Evolutionary conservation across 495 filamentous ascomycete genomes (phyloP), one percentile per base, ranked within the genome.

Genomic region (Hyaloscypha bicolor): DNA sequence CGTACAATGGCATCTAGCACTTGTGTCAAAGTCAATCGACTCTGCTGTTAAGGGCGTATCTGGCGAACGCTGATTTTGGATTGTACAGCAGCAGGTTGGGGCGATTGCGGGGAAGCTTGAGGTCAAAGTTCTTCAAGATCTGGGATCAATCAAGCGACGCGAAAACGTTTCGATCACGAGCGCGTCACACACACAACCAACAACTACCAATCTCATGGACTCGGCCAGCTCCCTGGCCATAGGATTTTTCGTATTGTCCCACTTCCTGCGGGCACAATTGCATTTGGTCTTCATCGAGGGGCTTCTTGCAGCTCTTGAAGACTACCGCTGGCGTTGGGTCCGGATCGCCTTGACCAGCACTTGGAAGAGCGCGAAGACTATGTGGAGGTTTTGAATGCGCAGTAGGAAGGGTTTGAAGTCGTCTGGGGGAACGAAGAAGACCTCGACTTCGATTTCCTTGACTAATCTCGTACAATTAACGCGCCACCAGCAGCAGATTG

Each of bases 1-100:
- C 62, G 5, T 60, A 62, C 70, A 60, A 69, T 66, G 70, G 63
- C 63, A 72, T 69, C 67, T 69, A 69, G 32, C 32, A 61, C 21
- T 3, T 30, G 39, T 21, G 33, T 22, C 29, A 57, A 35, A 57
- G 6, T 14, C 59, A 31, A 61, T 61, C 48, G 59, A 48, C 29
- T 31, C n/a, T 45, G 59, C 21, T 45, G 35, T 14, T 37, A 21
- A 31, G 14, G 29, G 19, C 6, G 25, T 2, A 25, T 25, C 25
- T 25, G 25, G 25, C 25, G 25, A 1, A 25, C 2, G 25, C 25
- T 25, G 25, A 25, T 25, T 25, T 25, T 25, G 25, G 25, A 56
- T 29, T 56, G 53, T 31, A 14, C 9, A 48, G 42, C 1, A 14
- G 16, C 22, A 29, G 30, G 53, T 5, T 16, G 53, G 25, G 53